Conservation (phyloP, 768 basidiomycete genomes). For the Strobilomyces dryophilus region DNA sequence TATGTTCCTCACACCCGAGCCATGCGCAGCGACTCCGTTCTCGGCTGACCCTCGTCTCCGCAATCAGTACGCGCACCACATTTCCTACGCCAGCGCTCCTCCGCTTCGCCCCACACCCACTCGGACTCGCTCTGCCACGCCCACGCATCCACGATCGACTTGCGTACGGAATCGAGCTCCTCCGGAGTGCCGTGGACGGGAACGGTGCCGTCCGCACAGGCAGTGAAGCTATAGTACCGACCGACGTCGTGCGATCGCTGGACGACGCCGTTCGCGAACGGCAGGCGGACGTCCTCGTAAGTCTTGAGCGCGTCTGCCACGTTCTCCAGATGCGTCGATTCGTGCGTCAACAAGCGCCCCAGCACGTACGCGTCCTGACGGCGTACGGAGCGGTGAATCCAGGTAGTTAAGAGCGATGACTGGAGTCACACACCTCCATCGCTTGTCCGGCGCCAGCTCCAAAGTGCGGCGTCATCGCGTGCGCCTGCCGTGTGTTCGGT, state of each 20-base stretch:
- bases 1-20: too few relatives aligned
- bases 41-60: too few relatives aligned
- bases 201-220: not conserved
- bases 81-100: constrained; percentile 7
- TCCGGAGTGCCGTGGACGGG: constrained; percentile 2
- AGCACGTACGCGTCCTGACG: constrained; percentile 30
- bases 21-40: too few relatives aligned
- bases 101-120: constrained; percentile 10
- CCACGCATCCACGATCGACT: constrained; percentile 17
- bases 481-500: constrained; percentile 30
- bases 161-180: constrained; percentile 7
- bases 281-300: constrained; percentile 32
- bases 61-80: not conserved
- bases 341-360: constrained; percentile 26
- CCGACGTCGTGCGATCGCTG: constrained; percentile 18
- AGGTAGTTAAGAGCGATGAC: not conserved
- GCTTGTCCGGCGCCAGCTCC: constrained; percentile 49
- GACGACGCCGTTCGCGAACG: constrained; percentile 25
- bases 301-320: constrained; percentile 25
- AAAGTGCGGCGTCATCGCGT: constrained; percentile 45
- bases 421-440: constrained; percentile 37
- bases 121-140: constrained; percentile 12
- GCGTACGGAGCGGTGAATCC: not conserved
- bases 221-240: constrained; percentile 19
- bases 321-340: constrained; percentile 17